phyloP scores from a whole-genome alignment of 75 land plant species.

The Picea sitchensis region DNA sequence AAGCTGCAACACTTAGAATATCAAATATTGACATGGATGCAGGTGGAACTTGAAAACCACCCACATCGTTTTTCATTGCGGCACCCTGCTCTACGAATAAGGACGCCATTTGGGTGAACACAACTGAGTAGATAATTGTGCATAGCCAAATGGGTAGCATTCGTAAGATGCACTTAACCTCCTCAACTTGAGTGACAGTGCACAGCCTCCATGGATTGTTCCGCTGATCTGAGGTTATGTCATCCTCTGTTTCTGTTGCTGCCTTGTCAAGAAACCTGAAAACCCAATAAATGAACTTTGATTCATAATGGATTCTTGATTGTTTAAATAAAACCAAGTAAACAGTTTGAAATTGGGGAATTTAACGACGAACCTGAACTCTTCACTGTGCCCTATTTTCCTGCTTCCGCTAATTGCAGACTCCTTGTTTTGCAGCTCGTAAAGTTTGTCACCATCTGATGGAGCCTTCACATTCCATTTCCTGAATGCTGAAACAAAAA shows the following conservation, averaged over 20 bases:
- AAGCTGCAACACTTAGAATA: constrained; percentile 19
- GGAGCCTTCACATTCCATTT: constrained; percentile 41
- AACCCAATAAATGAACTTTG: too few species aligned
- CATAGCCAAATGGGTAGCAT: constrained; percentile 37
- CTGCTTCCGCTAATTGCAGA: constrained; percentile 71
- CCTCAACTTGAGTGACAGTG: constrained; percentile 47
- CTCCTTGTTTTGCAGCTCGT: constrained; percentile 34
- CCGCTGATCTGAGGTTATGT: background rate
- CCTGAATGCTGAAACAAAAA: constrained; percentile 47
- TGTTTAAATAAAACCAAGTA: too few species aligned
- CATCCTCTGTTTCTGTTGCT: constrained; percentile 14
- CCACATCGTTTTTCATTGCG: constrained; percentile 23
- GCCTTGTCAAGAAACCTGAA: constrained; percentile 41
- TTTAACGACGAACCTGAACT: constrained; percentile 28
- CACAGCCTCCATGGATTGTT: constrained; percentile 45
- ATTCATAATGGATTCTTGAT: background rate
- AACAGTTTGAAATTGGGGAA: background rate
- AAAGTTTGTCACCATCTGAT: constrained; percentile 24
- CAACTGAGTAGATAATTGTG: constrained; percentile 31
- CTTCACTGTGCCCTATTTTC: constrained; percentile 60
- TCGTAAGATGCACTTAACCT: constrained; percentile 31
- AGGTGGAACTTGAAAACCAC: constrained; percentile 32
- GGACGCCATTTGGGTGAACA: constrained; percentile 35
- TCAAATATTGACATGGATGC: constrained; percentile 28
- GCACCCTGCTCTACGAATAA: constrained; percentile 35